These are phyloP conservation scores for Tausonia pullulans DNA, from an alignment of 1,284 basidiomycete species.

Conservation along the genomic window DNA sequence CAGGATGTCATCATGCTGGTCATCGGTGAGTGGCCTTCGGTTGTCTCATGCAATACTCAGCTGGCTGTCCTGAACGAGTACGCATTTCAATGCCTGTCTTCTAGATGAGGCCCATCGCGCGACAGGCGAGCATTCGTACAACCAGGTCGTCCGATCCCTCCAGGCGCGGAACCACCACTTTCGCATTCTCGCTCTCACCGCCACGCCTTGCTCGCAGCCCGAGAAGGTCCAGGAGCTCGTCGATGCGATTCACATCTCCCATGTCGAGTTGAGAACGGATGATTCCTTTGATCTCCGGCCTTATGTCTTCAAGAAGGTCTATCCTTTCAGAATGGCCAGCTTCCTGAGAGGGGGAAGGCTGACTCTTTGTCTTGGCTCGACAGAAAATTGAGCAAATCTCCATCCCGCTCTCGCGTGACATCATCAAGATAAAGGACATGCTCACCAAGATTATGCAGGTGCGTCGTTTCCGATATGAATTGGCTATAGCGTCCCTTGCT, in stretches of 20 bases:
- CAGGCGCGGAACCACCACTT: constrained; percentile 92
- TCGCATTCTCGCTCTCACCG: constrained; percentile 83
- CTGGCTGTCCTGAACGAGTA: constrained; percentile 7
- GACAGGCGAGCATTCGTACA: constrained; percentile 87
- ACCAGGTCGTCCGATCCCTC: constrained; percentile 74
- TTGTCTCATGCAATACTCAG: background rate
- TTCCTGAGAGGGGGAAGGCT: background rate
- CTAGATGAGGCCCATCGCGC: constrained; percentile 93
- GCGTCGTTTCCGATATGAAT: constrained; percentile 21
- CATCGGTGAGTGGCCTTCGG: constrained; percentile 45
- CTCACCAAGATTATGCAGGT: constrained; percentile 63
- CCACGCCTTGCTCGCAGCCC: constrained; percentile 69
- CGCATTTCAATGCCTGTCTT: constrained; percentile 1
- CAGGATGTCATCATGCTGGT: constrained; percentile 57
- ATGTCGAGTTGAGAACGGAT: constrained; percentile 90
- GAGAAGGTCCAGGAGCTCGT: constrained; percentile 85
- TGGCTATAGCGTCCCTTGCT: no score
- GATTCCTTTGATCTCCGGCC: constrained; percentile 73
- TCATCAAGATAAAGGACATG: constrained; percentile 47
- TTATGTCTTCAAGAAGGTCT: constrained; percentile 81
- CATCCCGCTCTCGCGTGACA: constrained; percentile 52
- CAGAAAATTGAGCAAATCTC: constrained; percentile 59
- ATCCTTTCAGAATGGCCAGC: background rate
- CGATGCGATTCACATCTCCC: constrained; percentile 89
- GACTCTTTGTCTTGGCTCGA: background rate